Base-by-base conservation (phyloP, 2,329 filamentous ascomycete genomes). In the Neurospora sp. region DNA sequence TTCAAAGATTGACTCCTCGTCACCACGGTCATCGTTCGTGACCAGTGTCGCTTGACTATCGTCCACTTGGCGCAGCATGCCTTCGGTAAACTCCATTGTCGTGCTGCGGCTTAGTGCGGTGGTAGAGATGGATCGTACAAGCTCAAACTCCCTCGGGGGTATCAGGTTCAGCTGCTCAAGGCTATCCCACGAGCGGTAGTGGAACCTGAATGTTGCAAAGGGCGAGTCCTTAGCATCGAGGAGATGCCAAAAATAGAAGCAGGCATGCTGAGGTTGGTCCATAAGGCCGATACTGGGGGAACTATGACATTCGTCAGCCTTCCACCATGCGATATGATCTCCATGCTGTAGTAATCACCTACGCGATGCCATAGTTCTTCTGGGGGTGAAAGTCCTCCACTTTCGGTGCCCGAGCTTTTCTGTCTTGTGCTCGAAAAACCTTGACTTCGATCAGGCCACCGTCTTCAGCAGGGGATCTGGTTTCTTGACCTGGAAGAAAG, bases 371-470 rank as follows among this genome's bases (percentile, higher is more conserved):
- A 73, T 86, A 87, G 8, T 78, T 77, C 19, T 84, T 81, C 70
- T 85, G 84, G 46, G 78, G 77, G 65, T 82, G 82, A 71, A 83
- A 86, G n/a, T 78, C 75, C 11, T 79, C 76, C 33, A 85, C 75
- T 17, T 78, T 78, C 11, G 82, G 81, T 4, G 82, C 79, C 66
- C 80, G 80, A 71, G 82, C 78, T 69, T 77, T 81, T 52, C 85
- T 81, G 6, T 81, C 82, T 69, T 78, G 82, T n/a, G 86, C 84
- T 33, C 86, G 82, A 73, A 86, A 87, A 10, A 83, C 82, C 41
- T 81, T 81, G 3, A 88, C 76, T 72, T 88, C 84, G 66, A 89
- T 85, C 2, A 87, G 74, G 1, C 86, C 86, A 11, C 86, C 86
- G 73, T 88, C 84, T 66, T 84, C 81, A 8, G 84, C 84, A 3